Evolutionary conservation across 352 stramenopile species (phyloP), one percentile per base, ranked within the genome.

Genomic region (Pythium grandisporangium): DNA sequence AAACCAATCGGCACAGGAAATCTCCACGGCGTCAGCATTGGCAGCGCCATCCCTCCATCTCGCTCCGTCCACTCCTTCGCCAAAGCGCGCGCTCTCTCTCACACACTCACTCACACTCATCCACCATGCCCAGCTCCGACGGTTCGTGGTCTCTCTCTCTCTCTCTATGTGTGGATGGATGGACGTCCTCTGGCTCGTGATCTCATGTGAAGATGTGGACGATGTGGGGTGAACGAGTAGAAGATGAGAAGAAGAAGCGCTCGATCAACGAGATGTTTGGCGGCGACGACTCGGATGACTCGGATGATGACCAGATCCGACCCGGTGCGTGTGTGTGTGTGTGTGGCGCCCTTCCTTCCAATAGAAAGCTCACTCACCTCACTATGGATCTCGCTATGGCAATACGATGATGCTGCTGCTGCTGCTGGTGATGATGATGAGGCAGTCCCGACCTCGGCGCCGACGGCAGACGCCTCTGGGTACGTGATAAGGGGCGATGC

Each of bases 241-340:
- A 87, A 36, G 70, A 91, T 35, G 74, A 85, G 50, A 70, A 66
- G 46, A 88, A 86, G 64, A 91, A 88, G 63, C 67, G 70, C 57
- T 84, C 70, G 46, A 87, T 91, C 55, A 88, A 87, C 48, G 78
- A 91, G 49, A 91, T 91, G 78, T 91, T 91, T 51, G 78, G 78
- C 27, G 78, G 87, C 39, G 76, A 90, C 46, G 71, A 84, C 53
- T 85, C 71, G 57, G 75, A 88, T 52, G 75, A 77, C 37, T 68
- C 71, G 32, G 67, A 64, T 41, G 53, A 84, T 45, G 57, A 81
- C 16, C 46, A 73, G 19, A 67, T 89, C 21, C 63, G 67, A 36
- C 62, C 51, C 20, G 58, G 71, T 85, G 50, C 51, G 40, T 32
- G 30, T 45, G 17, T 37, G 12, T 37, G 16, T 42, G 61, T 25